Evolutionary conservation across 192 early-diverging fungal genomes (phyloP).

Genomic region (Backusella liffmaniae): DNA sequence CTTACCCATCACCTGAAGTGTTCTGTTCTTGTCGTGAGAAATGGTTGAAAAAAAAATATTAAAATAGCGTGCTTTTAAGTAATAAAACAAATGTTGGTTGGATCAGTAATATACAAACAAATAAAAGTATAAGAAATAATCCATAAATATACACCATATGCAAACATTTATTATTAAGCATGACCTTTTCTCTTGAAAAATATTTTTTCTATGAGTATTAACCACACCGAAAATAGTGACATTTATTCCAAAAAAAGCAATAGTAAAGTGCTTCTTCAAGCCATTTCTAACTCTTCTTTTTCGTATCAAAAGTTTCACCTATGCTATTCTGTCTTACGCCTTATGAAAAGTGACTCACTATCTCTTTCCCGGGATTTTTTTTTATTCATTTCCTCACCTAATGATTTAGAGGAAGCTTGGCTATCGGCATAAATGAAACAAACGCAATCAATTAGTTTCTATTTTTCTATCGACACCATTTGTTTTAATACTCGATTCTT

Average conservation of each 20-base stretch:
- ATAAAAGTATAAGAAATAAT: too few species aligned
- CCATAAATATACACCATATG: background rate
- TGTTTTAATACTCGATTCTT: background rate
- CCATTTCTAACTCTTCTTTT: background rate
- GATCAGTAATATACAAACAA: background rate
- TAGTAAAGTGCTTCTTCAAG: background rate
- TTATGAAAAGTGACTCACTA: background rate
- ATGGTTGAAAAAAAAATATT: background rate
- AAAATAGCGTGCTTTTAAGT: background rate
- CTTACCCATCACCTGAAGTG: slow-evolving; percentile 20
- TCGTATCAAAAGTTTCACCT: background rate
- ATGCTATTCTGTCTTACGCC: background rate
- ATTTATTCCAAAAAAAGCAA: background rate
- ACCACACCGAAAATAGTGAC: background rate
- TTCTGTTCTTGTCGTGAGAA: slow-evolving; percentile 18
- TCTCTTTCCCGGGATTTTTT: background rate
- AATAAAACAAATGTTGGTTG: background rate
- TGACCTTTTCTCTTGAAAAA: background rate
- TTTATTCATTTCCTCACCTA: background rate
- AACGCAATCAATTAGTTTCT: background rate
- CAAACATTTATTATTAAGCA: too few species aligned
- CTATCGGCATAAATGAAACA: background rate
- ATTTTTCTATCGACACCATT: background rate
- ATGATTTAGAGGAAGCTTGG: background rate
- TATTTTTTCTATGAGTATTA: background rate